A percentile compares a stretch with the other conserved stretches of the same genome.
These are phyloP conservation scores for Trypethelium eluteriae DNA, from an alignment of 495 filamentous ascomycete species.

Conservation along the genomic window DNA sequence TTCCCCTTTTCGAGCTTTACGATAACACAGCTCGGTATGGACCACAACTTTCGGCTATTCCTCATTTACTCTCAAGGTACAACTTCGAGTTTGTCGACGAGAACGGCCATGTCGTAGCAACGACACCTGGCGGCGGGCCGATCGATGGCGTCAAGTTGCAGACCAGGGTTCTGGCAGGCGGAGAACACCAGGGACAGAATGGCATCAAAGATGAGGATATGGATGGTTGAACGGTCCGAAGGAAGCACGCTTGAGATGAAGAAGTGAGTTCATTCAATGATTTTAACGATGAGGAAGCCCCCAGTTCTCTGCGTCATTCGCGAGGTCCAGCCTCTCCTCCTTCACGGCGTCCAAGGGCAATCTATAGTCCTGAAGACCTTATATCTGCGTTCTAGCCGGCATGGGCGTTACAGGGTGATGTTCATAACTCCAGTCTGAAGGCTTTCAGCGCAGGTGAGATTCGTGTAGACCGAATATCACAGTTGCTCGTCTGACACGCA, in stretches of 20 bases:
- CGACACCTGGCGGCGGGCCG: conserved; percentile 65
- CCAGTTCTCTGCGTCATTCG: background rate
- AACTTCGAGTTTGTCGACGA: conserved; percentile 99
- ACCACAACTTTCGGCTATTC: conserved; percentile 90
- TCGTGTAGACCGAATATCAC: too few relatives aligned
- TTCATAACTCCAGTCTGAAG: too few relatives aligned
- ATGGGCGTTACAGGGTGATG: background rate
- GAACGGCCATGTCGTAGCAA: conserved; percentile 74
- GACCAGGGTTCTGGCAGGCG: conserved; percentile 70
- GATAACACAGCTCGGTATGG: conserved; percentile 94
- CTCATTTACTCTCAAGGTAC: conserved; percentile 84
- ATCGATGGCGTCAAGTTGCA: conserved; percentile 47
- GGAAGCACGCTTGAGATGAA: background rate
- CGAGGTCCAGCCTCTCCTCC: background rate
- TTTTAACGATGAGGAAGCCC: background rate
- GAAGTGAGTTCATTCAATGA: background rate
- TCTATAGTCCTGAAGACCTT: background rate
- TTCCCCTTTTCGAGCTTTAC: conserved; percentile 94
- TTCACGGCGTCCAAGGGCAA: background rate
- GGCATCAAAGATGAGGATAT: conserved; percentile 24
- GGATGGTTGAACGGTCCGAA: background rate
- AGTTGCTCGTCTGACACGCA: background rate
- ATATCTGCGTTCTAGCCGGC: background rate
- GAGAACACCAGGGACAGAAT: conserved; percentile 46
- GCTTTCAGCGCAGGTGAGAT: too few relatives aligned